Evolutionary conservation across 805 yeast genomes (phyloP).

Genomic region (Naumovozyma baii): DNA sequence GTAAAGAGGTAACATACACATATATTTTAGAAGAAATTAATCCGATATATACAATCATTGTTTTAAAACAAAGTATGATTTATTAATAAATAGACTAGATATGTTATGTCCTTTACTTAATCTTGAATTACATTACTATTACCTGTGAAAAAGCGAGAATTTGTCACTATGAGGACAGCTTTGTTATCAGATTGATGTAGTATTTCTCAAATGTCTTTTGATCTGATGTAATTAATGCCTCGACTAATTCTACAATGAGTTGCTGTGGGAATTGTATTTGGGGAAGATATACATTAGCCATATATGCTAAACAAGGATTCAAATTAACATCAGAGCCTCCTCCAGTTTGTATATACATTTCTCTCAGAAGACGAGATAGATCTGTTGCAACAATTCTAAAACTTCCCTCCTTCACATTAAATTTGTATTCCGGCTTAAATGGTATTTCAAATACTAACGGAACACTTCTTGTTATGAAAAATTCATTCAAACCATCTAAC

Average conservation of each 20-base stretch:
- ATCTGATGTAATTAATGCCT: conserved; percentile 45
- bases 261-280: conserved; percentile 49
- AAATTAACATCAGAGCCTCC: conserved; percentile 13
- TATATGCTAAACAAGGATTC: conserved; percentile 35
- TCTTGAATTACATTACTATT: no score
- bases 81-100: not conserved
- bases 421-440: conserved; percentile 51
- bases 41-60: no score
- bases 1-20: conserved; percentile 32
- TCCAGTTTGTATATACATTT: conserved; percentile 38
- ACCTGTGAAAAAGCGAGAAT: no score
- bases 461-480: conserved; percentile 57
- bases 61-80: not conserved
- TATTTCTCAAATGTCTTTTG: conserved; percentile 63
- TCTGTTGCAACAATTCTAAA: conserved; percentile 67
- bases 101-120: not conserved
- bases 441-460: conserved; percentile 69
- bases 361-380: conserved; percentile 56
- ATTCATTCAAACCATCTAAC: conserved; percentile 62
- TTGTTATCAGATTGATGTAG: conserved; percentile 38
- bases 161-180: conserved; percentile 9
- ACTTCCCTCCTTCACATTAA: conserved; percentile 71
- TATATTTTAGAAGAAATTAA: no score
- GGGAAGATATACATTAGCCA: conserved; percentile 42
- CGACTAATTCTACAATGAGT: conserved; percentile 51